phyloP scores from a whole-genome alignment of 106 monocot species.

The Phalaenopsis equestris region DNA sequence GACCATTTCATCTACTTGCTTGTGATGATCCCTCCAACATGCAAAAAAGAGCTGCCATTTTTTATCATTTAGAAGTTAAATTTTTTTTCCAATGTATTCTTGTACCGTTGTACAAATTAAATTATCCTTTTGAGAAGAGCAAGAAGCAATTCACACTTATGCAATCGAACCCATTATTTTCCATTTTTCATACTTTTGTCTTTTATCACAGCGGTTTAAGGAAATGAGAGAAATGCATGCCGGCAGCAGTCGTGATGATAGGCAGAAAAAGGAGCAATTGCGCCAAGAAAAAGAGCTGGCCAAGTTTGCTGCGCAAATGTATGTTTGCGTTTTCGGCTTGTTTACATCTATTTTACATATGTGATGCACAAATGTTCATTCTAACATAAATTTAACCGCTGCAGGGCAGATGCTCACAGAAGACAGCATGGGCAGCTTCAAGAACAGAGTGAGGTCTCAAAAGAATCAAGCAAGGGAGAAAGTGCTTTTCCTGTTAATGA shows the following conservation, averaged over 20 bases:
- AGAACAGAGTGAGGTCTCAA: constrained; percentile 31
- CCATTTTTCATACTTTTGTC: background rate
- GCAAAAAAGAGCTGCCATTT: background rate
- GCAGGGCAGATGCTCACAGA: constrained; percentile 85
- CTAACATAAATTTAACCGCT: background rate
- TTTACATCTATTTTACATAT: background rate
- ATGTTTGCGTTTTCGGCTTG: background rate
- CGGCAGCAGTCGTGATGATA: constrained; percentile 86
- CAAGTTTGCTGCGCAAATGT: constrained; percentile 92
- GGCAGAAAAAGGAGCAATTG: constrained; percentile 81
- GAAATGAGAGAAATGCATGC: constrained; percentile 99
- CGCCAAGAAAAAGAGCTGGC: constrained; percentile 99
- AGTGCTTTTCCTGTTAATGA: constrained; percentile 34
- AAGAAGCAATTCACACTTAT: background rate
- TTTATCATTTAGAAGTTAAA: background rate
- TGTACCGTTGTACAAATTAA: background rate
- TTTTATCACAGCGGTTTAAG: constrained; percentile 68
- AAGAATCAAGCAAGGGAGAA: constrained; percentile 22
- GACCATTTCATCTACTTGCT: background rate
- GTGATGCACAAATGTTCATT: background rate
- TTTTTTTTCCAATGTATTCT: background rate
- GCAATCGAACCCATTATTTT: background rate
- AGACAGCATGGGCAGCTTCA: constrained; percentile 28
- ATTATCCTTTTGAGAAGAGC: background rate
- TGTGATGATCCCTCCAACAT: background rate